Evolutionary conservation across 345 rosid genomes (phyloP), one percentile per base, ranked within the genome.

Genomic region (Camelina laxa): DNA sequence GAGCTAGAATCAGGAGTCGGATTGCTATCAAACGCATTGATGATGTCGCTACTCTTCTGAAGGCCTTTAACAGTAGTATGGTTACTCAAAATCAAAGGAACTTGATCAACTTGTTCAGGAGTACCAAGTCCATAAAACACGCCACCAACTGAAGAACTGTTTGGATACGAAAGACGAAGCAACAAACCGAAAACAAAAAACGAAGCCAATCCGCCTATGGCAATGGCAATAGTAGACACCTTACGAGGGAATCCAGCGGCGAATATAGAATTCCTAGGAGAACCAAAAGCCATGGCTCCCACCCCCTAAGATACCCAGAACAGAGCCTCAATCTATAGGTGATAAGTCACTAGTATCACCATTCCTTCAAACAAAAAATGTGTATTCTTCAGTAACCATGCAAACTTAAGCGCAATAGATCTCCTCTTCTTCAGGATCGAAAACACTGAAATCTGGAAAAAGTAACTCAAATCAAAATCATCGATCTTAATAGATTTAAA

Each of bases 121-220:
- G 67, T 72, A 63, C 85, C 89, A 51, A 85, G 62, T 13, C 89
- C 85, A n/a, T 85, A 88, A 72, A 91, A 87, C 44, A 87, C 83
- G 7, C 84, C 84, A 48, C 76, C 82, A 27, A 89, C 76, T 3
- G 88, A 82, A 10, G 91, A 82, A 79, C 88, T 75, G 19, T 85
- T 74, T 0, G 96, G 97, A 67, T 77, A 69, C 0, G 92, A 87
- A 45, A 90, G 80, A 36, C 87, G 77, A 75, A 91, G 75, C 86
- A 80, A 79, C 35, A 96, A 88, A 56, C 88, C 98, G 35, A 87
- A 67, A 42, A 90, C 44, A 80, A 94, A 81, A 78, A 92, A 87
- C 45, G 82, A 39, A 13, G 96, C 90, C 59, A 92, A 77, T 42
- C 95, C 92, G 30, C 85, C 90, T 4, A 87, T 79, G 15, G 89